A percentile compares a stretch with the other conserved stretches of the same genome.
Conservation (phyloP, 768 basidiomycete genomes). For the Plicaturopsis crispa region DNA sequence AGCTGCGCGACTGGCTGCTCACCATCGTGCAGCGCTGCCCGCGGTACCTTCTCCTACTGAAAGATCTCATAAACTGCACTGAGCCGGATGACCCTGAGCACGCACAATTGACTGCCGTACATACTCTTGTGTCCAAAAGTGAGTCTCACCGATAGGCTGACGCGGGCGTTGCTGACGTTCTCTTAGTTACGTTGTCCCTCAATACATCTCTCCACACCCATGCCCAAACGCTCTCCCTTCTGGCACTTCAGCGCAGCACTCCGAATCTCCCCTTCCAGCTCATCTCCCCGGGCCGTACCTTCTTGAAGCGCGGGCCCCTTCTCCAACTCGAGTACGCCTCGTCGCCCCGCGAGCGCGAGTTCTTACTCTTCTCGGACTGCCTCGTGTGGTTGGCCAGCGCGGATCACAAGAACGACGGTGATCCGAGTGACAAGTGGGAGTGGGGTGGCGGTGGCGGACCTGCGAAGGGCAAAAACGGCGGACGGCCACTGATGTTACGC, state of each 20-base stretch:
- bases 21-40: conserved; percentile 87
- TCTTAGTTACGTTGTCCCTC: conserved; percentile 64
- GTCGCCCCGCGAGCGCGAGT: conserved; percentile 50
- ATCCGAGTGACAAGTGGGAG: conserved; percentile 10
- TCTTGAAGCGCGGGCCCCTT: conserved; percentile 62
- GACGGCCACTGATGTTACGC: conserved; percentile 28
- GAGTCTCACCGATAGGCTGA: conserved; percentile 13
- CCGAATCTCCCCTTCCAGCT: conserved; percentile 71
- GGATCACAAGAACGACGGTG: conserved; percentile 23
- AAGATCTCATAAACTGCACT: conserved; percentile 70
- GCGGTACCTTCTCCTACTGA: conserved; percentile 75
- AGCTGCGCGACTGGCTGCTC: conserved; percentile 78
- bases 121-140: conserved; percentile 73
- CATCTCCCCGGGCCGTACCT: conserved; percentile 70
- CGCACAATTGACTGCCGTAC: conserved; percentile 48
- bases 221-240: conserved; percentile 63
- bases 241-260: conserved; percentile 76
- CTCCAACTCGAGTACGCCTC: conserved; percentile 48
- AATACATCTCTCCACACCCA: conserved; percentile 77
- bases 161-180: too few relatives aligned
- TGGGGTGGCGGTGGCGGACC: conserved; percentile 12
- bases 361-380: conserved; percentile 79
- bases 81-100: conserved; percentile 62
- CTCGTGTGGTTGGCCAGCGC: conserved; percentile 66
- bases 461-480: conserved; percentile 13